Evolutionary conservation across 495 filamentous ascomycete species (phyloP).

Genomic region (Annulohypoxylon bovei): DNA sequence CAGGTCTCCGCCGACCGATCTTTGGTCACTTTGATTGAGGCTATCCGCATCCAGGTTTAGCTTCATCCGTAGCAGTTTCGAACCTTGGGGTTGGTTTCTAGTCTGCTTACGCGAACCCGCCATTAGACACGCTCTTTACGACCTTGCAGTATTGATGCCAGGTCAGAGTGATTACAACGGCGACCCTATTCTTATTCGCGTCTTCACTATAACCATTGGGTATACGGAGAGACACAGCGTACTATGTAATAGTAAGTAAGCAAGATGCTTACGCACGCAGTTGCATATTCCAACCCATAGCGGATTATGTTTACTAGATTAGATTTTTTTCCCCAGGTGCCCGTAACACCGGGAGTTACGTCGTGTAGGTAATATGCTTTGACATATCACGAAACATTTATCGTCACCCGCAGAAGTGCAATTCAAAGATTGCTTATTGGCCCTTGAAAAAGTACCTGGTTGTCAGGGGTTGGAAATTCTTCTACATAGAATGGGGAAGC

Average conservation of each 20-base stretch:
- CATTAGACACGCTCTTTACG: background rate
- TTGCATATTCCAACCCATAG: slow-evolving; percentile 7
- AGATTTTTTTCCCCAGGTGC: background rate
- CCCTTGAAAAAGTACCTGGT: background rate
- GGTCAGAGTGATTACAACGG: slow-evolving; percentile 6
- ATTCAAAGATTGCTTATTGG: background rate
- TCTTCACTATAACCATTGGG: background rate
- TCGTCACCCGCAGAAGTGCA: slow-evolving; percentile 9
- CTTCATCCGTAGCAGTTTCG: slow-evolving; percentile 26
- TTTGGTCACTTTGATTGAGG: slow-evolving; percentile 16
- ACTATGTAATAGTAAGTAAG: slow-evolving; percentile 9
- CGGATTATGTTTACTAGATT: background rate
- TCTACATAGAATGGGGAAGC: slow-evolving; percentile 27
- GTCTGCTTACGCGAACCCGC: slow-evolving; percentile 12
- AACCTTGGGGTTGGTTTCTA: slow-evolving; percentile 12
- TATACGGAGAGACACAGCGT: background rate
- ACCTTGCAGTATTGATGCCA: background rate
- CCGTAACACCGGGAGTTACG: background rate
- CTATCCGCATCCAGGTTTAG: slow-evolving; percentile 33
- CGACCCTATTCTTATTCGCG: slow-evolving; percentile 2
- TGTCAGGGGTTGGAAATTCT: background rate
- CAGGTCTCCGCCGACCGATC: slow-evolving; percentile 16
- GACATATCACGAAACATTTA: slow-evolving; percentile 25
- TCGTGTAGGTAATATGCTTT: background rate
- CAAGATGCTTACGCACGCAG: background rate